These are phyloP conservation scores for Lactifluus hygrophoroides DNA, from an alignment of 768 basidiomycete genomes.

Conservation along the genomic window DNA sequence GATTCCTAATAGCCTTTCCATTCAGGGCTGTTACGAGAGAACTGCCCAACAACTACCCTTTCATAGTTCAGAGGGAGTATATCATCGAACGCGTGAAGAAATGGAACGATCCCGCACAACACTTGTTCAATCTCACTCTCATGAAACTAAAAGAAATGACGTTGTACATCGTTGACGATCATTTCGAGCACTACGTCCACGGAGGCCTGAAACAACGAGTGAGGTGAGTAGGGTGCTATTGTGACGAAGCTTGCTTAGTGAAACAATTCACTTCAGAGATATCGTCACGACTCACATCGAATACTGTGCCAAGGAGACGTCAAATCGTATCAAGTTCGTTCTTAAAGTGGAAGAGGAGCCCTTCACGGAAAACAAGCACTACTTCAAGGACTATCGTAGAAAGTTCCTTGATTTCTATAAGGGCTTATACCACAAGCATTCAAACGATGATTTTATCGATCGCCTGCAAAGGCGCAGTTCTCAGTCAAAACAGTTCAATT, in stretches of 20 bases:
- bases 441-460: neutral
- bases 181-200: constrained; percentile 47
- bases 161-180: constrained; percentile 33
- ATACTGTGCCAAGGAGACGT: neutral
- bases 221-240: constrained; percentile 27
- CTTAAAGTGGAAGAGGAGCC: neutral
- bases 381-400: constrained; percentile 5
- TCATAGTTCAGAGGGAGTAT: constrained; percentile 45
- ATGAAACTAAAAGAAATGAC: constrained; percentile 33
- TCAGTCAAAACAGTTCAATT: neutral
- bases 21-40: constrained; percentile 61
- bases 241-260: too few relatives aligned
- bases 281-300: neutral
- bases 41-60: constrained; percentile 59
- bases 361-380: neutral
- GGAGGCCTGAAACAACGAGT: constrained; percentile 48
- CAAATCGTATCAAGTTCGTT: neutral
- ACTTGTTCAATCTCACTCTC: constrained; percentile 37
- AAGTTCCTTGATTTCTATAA: constrained; percentile 5
- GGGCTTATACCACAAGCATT: neutral
- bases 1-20: neutral
- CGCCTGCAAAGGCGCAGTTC: neutral
- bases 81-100: constrained; percentile 37
- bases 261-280: neutral
- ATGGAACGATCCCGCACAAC: constrained; percentile 42